Conservation (phyloP, 805 yeast genomes). For the Cyberlindnera mycetangii region DNA sequence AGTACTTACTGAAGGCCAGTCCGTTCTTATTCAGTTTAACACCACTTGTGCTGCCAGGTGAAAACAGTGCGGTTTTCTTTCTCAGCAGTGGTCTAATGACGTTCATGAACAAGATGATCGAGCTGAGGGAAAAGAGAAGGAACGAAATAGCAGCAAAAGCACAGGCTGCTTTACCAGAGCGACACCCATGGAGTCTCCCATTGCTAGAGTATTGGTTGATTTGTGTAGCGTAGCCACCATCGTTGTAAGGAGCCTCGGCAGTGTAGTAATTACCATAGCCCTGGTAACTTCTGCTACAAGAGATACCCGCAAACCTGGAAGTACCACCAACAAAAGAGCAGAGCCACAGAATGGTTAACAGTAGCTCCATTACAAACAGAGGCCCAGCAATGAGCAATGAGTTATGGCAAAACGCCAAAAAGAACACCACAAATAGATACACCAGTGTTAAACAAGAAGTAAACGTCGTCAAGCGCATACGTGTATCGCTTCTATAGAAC, state of each 20-base stretch:
- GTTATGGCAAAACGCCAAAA: constrained; percentile 21
- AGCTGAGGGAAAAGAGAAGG: constrained; percentile 27
- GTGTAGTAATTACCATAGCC: neutral
- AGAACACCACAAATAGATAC: constrained; percentile 27
- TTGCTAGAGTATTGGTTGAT: neutral
- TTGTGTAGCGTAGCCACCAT: neutral
- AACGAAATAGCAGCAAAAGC: constrained; percentile 21
- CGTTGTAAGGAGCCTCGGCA: neutral
- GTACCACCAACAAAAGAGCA: constrained; percentile 35
- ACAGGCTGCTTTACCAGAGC: constrained; percentile 16
- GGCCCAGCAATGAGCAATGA: constrained; percentile 27
- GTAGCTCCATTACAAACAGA: constrained; percentile 27
- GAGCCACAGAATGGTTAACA: constrained; percentile 33
- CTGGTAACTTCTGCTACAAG: constrained; percentile 20
- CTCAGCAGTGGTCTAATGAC: constrained; percentile 25
- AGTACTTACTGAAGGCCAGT: constrained; percentile 7
- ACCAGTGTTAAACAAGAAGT: constrained; percentile 30
- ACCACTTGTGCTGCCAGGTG: constrained; percentile 4
- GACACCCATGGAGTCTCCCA: constrained; percentile 9
- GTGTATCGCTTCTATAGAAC: constrained; percentile 26
- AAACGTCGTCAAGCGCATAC: constrained; percentile 32
- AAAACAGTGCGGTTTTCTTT: neutral
- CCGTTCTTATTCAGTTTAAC: constrained; percentile 8
- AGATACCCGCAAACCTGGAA: constrained; percentile 28
- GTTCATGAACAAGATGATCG: constrained; percentile 27